A percentile compares a stretch with the other conserved stretches of the same genome.
Conservation (phyloP, 495 filamentous ascomycete species). For the Penicillium diatomitis region DNA sequence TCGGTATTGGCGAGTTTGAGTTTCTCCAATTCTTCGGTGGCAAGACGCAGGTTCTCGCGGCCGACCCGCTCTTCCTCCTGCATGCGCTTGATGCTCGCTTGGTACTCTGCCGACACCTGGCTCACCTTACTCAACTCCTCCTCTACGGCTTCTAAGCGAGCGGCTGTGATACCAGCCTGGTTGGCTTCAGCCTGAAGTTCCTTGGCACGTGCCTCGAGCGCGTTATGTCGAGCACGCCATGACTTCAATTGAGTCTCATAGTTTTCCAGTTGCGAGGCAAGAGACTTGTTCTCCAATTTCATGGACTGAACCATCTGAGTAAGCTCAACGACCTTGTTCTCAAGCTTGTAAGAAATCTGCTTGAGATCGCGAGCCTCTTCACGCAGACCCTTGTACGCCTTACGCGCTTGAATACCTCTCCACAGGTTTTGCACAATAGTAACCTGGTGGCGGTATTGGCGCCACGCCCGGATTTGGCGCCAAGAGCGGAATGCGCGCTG, state of each 20-base stretch:
- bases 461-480: constrained; percentile 69
- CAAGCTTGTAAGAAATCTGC: constrained; percentile 97
- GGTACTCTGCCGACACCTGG: constrained; percentile 73
- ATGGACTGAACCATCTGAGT: constrained; percentile 88
- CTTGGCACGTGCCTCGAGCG: constrained; percentile 81
- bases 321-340: constrained; percentile 98
- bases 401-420: constrained; percentile 76
- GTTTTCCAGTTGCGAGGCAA: constrained; percentile 84
- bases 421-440: constrained; percentile 88
- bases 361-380: constrained; percentile 97
- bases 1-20: constrained; percentile 58
- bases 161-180: constrained; percentile 90
- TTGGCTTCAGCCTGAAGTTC: constrained; percentile 95
- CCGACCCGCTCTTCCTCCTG: constrained; percentile 84
- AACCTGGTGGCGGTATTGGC: constrained; percentile 79
- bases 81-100: constrained; percentile 79
- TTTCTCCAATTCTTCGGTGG: constrained; percentile 67
- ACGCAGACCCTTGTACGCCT: constrained; percentile 76
- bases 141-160: constrained; percentile 79
- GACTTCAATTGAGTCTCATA: constrained; percentile 94
- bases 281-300: constrained; percentile 84
- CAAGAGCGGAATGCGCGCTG: constrained; percentile 84
- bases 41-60: constrained; percentile 64
- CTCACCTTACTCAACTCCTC: constrained; percentile 91
- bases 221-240: constrained; percentile 84